These are phyloP conservation scores for Luvunga scandens DNA, from an alignment of 345 rosid genomes.

Conservation along the genomic window DNA sequence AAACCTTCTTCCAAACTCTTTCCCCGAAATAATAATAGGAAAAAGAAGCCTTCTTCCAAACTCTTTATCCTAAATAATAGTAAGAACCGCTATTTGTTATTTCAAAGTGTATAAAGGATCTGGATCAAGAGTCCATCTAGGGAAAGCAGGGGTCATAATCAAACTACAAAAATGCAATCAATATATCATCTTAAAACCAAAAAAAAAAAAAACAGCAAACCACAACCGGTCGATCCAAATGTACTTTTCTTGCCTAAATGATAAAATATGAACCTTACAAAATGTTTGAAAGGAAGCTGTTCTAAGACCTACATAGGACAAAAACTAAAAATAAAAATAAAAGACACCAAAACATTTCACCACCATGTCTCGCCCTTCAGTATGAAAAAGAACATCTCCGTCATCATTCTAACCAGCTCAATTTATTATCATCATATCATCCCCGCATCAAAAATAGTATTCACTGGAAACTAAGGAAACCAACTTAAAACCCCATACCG, in stretches of 20 bases:
- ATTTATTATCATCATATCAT: constrained; percentile 16
- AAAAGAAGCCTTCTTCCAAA: too few relatives aligned
- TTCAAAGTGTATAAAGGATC: too few relatives aligned
- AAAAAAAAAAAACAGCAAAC: background rate
- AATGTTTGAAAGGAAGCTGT: background rate
- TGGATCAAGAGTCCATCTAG: too few relatives aligned
- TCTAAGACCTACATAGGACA: constrained; percentile 4
- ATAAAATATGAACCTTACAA: too few relatives aligned
- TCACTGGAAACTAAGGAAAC: constrained; percentile 13
- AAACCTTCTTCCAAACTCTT: too few relatives aligned
- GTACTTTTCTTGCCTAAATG: background rate
- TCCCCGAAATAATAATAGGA: too few relatives aligned
- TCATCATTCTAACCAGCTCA: constrained; percentile 11
- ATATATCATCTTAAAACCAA: background rate
- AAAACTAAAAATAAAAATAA: too few relatives aligned
- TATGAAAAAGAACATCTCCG: background rate
- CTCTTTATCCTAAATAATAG: too few relatives aligned
- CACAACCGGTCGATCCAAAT: background rate
- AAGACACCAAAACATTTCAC: background rate
- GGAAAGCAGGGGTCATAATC: too few relatives aligned
- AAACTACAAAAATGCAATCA: background rate
- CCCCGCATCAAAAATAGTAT: constrained; percentile 18
- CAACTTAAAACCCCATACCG: background rate
- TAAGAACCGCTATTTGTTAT: too few relatives aligned
- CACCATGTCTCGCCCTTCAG: background rate